Evolutionary conservation across 768 basidiomycete genomes (phyloP), one percentile per base, ranked within the genome.

Genomic region (Lactarius hengduanensis): DNA sequence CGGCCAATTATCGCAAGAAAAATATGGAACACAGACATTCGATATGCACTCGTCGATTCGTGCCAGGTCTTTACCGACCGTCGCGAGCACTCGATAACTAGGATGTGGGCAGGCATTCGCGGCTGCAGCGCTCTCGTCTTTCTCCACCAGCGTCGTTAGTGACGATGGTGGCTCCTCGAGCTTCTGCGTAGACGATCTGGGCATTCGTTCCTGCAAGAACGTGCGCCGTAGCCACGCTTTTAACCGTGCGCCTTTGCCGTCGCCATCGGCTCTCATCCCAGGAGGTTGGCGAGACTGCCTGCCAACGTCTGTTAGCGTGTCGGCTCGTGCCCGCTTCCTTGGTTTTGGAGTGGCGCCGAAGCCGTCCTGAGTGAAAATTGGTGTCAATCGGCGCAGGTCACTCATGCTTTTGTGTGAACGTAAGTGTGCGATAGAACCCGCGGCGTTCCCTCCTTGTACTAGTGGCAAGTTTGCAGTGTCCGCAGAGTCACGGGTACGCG

Each of bases 181-280:
- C 28, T 38, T 59, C 53, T 15, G 57, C 62, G 65, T 18, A 8
- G 64, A 62, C 16, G 62, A 59, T 16, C 68, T 62, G 28, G 68
- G 68, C 47, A 56, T 43, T 36, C 69, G 57, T 43, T 57, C 56
- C 50, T 53, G 73, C 9, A 76, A 70, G 34, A 88, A 78, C 67
- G 87, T 87, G 68, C 83, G 84, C 76, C 81, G 85, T 71, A 86
- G 75, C 89, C 89, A 90, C 5, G 83, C 80, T 69, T 84, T 87
- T 55, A 90, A 73, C 68, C 80, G 84, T 56, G 82, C 80, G 5
- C 83, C 76, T 16, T 81, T 80, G 18, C 77, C 72, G 22, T 73
- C 73, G 60, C 70, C 67, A 3, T 66, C 45, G 2, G 71, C 71
- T 45, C 73, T 72, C 55, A 62, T 65, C 40, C 47, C 57, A 64